Evolutionary conservation across 345 rosid genomes (phyloP).

Genomic region (Erucastrum elatum): DNA sequence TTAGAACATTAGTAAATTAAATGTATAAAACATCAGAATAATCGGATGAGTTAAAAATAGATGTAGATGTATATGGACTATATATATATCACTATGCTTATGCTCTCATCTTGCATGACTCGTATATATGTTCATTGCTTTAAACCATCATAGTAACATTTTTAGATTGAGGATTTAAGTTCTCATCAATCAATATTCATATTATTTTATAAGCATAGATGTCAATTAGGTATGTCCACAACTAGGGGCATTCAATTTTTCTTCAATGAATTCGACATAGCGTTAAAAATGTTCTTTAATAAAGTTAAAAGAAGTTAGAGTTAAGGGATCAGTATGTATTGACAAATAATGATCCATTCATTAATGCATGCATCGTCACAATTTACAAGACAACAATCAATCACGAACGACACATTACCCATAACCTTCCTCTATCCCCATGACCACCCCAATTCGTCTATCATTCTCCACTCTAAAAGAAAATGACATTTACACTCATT

Average conservation of each 20-base stretch:
- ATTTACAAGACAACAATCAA: slow-evolving; percentile 13
- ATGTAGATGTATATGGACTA: background rate
- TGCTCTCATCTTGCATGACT: background rate
- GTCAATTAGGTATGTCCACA: background rate
- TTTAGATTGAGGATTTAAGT: background rate
- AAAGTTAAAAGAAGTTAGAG: background rate
- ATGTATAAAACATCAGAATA: too few relatives aligned
- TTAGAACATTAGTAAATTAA: background rate
- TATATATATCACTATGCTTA: background rate
- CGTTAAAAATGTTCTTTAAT: background rate
- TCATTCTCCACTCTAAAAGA: slow-evolving; percentile 5
- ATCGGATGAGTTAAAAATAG: background rate
- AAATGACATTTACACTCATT: background rate
- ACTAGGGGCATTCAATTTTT: background rate
- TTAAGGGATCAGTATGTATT: background rate
- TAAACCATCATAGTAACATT: background rate
- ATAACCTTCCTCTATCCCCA: slow-evolving; percentile 28
- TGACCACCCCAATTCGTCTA: slow-evolving; percentile 22
- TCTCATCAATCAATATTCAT: background rate
- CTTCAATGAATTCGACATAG: background rate
- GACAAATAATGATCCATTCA: slow-evolving; percentile 16
- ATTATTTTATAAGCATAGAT: background rate
- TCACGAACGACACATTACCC: slow-evolving; percentile 17
- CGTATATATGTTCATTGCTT: background rate
- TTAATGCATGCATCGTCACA: slow-evolving; percentile 31